phyloP scores from a whole-genome alignment of 768 basidiomycete species.

The Dentipellis sp. region DNA sequence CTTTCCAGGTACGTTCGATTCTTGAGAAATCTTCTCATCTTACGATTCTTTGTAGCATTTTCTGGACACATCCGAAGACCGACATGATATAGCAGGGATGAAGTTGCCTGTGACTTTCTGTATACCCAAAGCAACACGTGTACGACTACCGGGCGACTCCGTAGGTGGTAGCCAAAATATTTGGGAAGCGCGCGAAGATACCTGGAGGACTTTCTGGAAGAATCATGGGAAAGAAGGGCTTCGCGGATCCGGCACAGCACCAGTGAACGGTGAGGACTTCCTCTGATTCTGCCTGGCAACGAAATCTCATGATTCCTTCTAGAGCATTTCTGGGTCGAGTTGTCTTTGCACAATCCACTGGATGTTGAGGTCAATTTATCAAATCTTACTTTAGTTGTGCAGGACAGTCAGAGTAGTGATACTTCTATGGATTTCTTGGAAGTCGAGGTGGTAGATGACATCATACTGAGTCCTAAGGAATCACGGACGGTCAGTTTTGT shows the following conservation, averaged over 20 bases:
- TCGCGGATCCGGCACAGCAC: conserved; percentile 46
- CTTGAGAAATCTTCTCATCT: not conserved
- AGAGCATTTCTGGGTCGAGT: conserved; percentile 77
- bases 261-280: conserved; percentile 45
- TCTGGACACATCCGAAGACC: conserved; percentile 43
- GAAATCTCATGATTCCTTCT: conserved; percentile 6
- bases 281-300: not conserved
- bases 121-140: conserved; percentile 41
- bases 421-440: conserved; percentile 35
- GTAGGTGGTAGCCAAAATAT: conserved; percentile 31
- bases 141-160: conserved; percentile 48
- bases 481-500: conserved; percentile 44
- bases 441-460: conserved; percentile 51
- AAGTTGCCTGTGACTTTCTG: conserved; percentile 63
- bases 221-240: conserved; percentile 44
- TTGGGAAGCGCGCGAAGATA: conserved; percentile 60
- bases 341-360: conserved; percentile 62
- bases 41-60: conserved; percentile 48
- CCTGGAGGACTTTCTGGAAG: conserved; percentile 57
- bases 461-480: conserved; percentile 56
- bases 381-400: conserved; percentile 46
- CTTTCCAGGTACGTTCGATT: conserved; percentile 53
- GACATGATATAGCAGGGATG: conserved; percentile 34
- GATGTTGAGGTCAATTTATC: conserved; percentile 64
- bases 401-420: conserved; percentile 27